A percentile compares a stretch with the other conserved stretches of the same genome.
phyloP scores from a whole-genome alignment of 257 asterid species.

The Ophiorrhiza pumila region DNA sequence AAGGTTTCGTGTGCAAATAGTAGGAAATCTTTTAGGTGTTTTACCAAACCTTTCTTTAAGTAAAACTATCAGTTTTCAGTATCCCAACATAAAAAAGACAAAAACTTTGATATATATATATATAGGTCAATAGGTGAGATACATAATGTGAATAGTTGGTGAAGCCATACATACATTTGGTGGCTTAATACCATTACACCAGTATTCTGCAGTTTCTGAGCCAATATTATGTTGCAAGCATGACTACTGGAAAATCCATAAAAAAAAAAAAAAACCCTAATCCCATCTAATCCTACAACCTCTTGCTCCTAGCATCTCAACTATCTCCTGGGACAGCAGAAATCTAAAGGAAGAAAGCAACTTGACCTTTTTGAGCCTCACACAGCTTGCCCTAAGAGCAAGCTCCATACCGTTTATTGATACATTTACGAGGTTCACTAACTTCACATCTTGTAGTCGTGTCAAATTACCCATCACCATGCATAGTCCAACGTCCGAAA shows the following conservation, averaged over 20 bases:
- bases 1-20: too few species aligned
- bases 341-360: conserved; percentile 37
- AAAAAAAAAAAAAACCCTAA: conserved; percentile 12
- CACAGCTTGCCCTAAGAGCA: conserved; percentile 52
- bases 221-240: background rate
- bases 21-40: too few species aligned
- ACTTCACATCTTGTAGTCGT: conserved; percentile 60
- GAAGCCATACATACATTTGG: too few species aligned
- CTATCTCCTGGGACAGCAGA: conserved; percentile 41
- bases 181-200: too few species aligned
- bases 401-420: conserved; percentile 54
- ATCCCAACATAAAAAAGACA: too few species aligned
- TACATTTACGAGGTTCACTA: conserved; percentile 49
- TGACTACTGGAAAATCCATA: background rate
- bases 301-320: conserved; percentile 38
- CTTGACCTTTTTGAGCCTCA: conserved; percentile 61
- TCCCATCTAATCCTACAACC: conserved; percentile 86
- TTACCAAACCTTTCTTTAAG: too few species aligned
- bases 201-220: too few species aligned
- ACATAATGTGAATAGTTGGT: too few species aligned
- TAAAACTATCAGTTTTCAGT: too few species aligned
- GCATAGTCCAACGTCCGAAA: conserved; percentile 64
- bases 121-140: too few species aligned
- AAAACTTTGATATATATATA: too few species aligned
- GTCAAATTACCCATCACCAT: conserved; percentile 65